Evolutionary conservation across 2,329 filamentous ascomycete species (phyloP), one percentile per base, ranked within the genome.

Genomic region (Cercospora sojina): DNA sequence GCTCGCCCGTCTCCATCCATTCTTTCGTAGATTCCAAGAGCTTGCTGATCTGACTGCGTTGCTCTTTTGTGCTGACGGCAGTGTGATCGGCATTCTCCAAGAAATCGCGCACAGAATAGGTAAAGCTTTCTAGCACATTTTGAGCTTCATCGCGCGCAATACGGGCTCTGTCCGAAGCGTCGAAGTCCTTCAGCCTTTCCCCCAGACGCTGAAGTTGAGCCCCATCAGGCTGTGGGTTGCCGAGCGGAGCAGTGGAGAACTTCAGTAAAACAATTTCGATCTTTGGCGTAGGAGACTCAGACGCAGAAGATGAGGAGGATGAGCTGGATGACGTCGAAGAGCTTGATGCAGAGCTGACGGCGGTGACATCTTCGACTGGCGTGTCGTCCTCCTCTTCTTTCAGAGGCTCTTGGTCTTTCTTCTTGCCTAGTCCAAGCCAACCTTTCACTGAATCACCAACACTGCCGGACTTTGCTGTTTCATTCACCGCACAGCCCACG

Each of bases 381-480:
- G 70, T 72, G 27, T 85, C 87, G 12, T 85, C 85, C 55, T 77
- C 77, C 20, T 71, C 78, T 58, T 89, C 90, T 66, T 87, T 85
- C 35, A 97, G 76, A 7, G 86, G 82, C 69, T 86, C 85, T 79
- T 97, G 91, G 64, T 94, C 91, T 80, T 96, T 96, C 81, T 92
- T 92, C 75, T 91, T 91, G 27, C 94, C 95, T 76, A 98, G 93
- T 5, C 95, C 95, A 76, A 99, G 96, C 69, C 97, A 87, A 70
- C 93, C 96, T 84, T 99, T 99, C 71, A 98, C 92, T 51, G 92
- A 93, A 75, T 97, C 94, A 57, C 97, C 91, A 58, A 98, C 86
- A 60, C 90, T 89, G 70, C 91, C 91, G 77, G 93, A 92, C 79
- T 87, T 87, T 56, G 89, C 88, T 8, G 80, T 78, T 4, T 84